Evolutionary conservation across 2,329 filamentous ascomycete genomes (phyloP).

Genomic region (Ceratocystis smalleyi): DNA sequence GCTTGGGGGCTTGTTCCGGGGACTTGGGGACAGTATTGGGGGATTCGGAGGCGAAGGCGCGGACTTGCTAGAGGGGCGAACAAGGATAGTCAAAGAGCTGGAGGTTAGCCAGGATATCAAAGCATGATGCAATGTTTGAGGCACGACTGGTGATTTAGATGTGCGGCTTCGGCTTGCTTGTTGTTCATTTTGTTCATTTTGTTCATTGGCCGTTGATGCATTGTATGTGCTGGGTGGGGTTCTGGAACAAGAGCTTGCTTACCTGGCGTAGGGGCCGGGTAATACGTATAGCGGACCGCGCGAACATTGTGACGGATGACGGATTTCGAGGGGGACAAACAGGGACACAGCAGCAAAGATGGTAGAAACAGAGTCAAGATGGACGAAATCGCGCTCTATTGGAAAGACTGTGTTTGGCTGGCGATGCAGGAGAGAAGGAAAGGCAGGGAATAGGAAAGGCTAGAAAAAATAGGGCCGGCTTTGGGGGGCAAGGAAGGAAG

Average conservation of each 20-base stretch:
- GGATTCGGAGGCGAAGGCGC: slow-evolving; percentile 39
- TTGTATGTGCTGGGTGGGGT: slow-evolving; percentile 22
- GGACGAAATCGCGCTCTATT: neutral
- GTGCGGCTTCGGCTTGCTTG: too few species aligned
- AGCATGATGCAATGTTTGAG: neutral
- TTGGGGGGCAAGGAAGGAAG: neutral
- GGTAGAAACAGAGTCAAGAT: neutral
- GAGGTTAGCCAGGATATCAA: neutral
- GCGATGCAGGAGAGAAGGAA: neutral
- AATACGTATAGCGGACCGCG: slow-evolving; percentile 47
- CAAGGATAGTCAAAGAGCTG: neutral
- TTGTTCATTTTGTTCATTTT: neutral
- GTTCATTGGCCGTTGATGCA: neutral
- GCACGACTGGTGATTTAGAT: neutral
- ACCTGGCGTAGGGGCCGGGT: slow-evolving; percentile 52
- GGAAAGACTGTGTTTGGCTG: neutral
- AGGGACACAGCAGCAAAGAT: slow-evolving; percentile 8
- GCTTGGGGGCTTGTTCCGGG: slow-evolving; percentile 35
- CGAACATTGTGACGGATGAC: slow-evolving; percentile 43
- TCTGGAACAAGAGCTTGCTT: slow-evolving; percentile 21
- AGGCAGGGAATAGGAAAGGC: neutral
- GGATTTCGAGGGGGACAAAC: neutral
- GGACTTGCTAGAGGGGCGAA: slow-evolving; percentile 28
- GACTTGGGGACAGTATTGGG: slow-evolving; percentile 34
- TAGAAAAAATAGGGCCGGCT: neutral